Evolutionary conservation across 306 rosid genomes (phyloP).

Genomic region (Luffa acutangula): DNA sequence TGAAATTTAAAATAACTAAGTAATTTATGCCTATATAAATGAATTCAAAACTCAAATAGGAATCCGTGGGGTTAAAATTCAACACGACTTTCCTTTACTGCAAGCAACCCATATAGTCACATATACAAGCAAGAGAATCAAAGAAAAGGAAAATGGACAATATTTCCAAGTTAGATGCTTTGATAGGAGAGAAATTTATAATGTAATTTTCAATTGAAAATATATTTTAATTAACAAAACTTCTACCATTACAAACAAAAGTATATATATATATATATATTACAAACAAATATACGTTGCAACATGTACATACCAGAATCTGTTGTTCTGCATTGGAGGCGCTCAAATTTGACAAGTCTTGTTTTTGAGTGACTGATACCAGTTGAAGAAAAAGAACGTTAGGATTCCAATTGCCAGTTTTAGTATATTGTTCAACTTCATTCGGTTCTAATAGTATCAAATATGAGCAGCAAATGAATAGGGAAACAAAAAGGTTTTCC

Average conservation of each 20-base stretch:
- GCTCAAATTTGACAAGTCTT: slow-evolving; percentile 45
- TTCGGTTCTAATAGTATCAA: not conserved
- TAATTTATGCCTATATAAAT: too few species aligned
- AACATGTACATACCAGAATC: slow-evolving; percentile 54
- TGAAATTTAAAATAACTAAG: too few species aligned
- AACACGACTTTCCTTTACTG: not conserved
- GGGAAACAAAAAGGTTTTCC: slow-evolving; percentile 11
- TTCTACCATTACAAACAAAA: not conserved
- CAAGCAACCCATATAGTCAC: not conserved
- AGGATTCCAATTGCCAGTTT: slow-evolving; percentile 9
- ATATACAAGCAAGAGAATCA: not conserved
- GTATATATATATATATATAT: not conserved
- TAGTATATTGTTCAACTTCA: slow-evolving; percentile 10
- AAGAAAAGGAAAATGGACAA: not conserved
- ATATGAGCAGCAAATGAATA: not conserved
- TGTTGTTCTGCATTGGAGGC: slow-evolving; percentile 78
- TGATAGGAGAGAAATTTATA: not conserved
- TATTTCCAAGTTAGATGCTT: not conserved
- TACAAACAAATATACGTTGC: not conserved
- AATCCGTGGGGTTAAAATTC: not conserved
- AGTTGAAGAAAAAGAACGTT: slow-evolving; percentile 19
- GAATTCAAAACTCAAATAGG: too few species aligned
- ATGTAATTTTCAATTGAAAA: not conserved
- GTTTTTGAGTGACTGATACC: slow-evolving; percentile 53
- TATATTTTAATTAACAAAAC: not conserved